These are phyloP conservation scores for Rhizopus delemar DNA, from an alignment of 371 early-diverging fungal species.

Conservation along the genomic window DNA sequence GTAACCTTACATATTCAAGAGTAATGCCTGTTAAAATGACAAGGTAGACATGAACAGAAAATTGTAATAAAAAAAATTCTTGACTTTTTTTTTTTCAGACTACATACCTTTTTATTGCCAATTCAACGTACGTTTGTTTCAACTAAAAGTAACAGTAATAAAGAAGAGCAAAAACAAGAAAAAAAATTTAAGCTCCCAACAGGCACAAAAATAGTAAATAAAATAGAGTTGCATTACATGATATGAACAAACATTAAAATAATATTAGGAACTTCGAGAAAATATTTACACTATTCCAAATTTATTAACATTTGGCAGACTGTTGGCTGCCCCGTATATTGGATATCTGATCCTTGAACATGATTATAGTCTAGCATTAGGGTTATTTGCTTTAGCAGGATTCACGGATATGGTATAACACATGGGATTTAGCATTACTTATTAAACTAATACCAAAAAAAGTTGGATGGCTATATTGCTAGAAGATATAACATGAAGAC, in stretches of 20 bases:
- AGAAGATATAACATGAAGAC: conserved; percentile 84
- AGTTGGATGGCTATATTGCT: conserved; percentile 93
- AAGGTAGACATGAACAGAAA: background rate
- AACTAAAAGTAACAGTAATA: background rate
- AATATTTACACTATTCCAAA: conserved; percentile 92
- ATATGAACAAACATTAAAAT: background rate
- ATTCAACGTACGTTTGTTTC: conserved; percentile 3
- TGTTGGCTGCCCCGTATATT: conserved; percentile 80
- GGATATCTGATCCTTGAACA: conserved; percentile 84
- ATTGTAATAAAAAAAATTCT: background rate
- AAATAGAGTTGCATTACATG: background rate
- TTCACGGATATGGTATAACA: conserved; percentile 78
- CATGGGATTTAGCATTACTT: background rate
- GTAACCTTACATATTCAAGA: background rate
- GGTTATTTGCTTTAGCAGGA: conserved; percentile 77
- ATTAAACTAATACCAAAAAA: background rate
- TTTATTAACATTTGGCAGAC: conserved; percentile 75
- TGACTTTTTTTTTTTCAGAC: background rate
- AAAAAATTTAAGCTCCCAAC: background rate
- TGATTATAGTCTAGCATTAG: conserved; percentile 68
- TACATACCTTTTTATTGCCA: background rate
- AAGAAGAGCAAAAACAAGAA: background rate
- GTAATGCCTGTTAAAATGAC: conserved; percentile 4
- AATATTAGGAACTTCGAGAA: conserved; percentile 43
- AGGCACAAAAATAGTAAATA: background rate